Percentiles rank a stretch among this genome's conserved stretches.
Conservation (phyloP, 148 eudicot genomes). For the Hydrangea macrophylla region DNA sequence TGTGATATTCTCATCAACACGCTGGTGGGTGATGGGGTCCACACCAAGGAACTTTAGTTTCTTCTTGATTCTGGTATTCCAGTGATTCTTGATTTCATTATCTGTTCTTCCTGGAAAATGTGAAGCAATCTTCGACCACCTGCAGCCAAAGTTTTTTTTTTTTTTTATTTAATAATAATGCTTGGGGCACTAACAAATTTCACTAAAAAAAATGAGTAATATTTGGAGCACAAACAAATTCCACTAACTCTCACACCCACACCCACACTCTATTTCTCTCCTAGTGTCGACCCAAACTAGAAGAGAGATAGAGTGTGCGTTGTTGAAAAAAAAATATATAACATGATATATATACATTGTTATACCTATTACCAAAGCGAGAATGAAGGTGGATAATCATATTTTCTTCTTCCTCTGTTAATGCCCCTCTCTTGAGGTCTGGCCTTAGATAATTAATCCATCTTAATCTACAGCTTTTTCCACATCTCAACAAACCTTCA, state of each 20-base stretch:
- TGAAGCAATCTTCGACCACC: conserved; percentile 58
- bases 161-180: too few species aligned
- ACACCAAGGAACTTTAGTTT: conserved; percentile 32
- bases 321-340: neutral
- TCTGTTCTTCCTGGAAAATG: conserved; percentile 51
- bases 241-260: too few species aligned
- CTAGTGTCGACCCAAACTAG: too few species aligned
- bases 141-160: neutral
- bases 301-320: too few species aligned
- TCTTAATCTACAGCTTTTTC: conserved; percentile 47
- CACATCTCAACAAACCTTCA: conserved; percentile 47
- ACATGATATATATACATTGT: neutral
- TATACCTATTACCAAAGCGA: conserved; percentile 43
- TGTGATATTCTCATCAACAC: conserved; percentile 7
- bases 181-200: too few species aligned
- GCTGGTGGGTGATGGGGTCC: conserved; percentile 39
- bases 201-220: too few species aligned
- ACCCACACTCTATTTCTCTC: too few species aligned
- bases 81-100: conserved; percentile 49
- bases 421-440: conserved; percentile 48
- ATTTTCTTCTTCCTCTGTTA: conserved; percentile 44
- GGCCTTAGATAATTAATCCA: conserved; percentile 50
- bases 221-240: too few species aligned
- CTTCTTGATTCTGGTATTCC: conserved; percentile 53
- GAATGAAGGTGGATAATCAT: conserved; percentile 51